These are phyloP conservation scores for Mucor irregularis DNA, from an alignment of 371 early-diverging fungal species.

Conservation along the genomic window DNA sequence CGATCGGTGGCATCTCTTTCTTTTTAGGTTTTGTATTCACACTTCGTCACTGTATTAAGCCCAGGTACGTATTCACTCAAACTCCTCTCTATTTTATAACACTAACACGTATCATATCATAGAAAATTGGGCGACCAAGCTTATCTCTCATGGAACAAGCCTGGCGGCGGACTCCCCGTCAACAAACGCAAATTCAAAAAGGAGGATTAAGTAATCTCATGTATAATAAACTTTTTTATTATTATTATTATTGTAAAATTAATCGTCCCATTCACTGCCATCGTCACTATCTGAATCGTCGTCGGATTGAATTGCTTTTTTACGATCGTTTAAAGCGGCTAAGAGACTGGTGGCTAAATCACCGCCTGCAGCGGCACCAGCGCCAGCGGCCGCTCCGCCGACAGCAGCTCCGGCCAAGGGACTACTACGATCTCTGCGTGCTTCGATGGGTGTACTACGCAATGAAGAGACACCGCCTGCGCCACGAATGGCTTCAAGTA, in stretches of 20 bases:
- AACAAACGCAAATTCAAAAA: slow-evolving; percentile 14
- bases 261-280: slow-evolving; percentile 39
- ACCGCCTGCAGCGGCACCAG: slow-evolving; percentile 7
- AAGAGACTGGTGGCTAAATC: slow-evolving; percentile 32
- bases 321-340: slow-evolving; percentile 31
- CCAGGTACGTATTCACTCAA: slow-evolving; percentile 57
- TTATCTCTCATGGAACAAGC: slow-evolving; percentile 93
- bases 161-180: slow-evolving; percentile 41
- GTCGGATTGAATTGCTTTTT: slow-evolving; percentile 31
- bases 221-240: not conserved
- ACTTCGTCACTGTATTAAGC: slow-evolving; percentile 82
- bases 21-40: slow-evolving; percentile 86
- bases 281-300: slow-evolving; percentile 24
- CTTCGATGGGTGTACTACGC: slow-evolving; percentile 29
- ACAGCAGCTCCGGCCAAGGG: slow-evolving; percentile 19
- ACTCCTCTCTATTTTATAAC: not conserved
- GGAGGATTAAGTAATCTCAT: too few relatives aligned
- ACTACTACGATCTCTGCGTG: slow-evolving; percentile 29
- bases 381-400: slow-evolving; percentile 9
- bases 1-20: slow-evolving; percentile 83
- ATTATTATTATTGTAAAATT: slow-evolving; percentile 3
- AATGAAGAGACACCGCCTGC: slow-evolving; percentile 42
- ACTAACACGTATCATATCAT: slow-evolving; percentile 10
- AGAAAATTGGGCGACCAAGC: slow-evolving; percentile 91
- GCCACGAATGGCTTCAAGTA: slow-evolving; percentile 43